Evolutionary conservation across 306 rosid species (phyloP), one percentile per base, ranked within the genome.

Genomic region (Ormosia emarginata): DNA sequence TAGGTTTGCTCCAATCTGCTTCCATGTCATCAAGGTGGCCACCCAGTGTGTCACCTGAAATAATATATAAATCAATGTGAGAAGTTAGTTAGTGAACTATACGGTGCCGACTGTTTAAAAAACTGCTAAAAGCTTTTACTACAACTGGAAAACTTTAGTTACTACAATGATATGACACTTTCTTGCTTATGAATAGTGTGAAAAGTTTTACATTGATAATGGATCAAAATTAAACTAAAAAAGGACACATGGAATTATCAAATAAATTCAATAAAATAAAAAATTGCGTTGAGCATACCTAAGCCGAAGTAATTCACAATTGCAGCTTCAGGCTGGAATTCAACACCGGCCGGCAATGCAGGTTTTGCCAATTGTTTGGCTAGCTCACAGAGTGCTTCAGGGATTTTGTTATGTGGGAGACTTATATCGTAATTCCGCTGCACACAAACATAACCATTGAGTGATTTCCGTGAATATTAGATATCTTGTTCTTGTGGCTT

Each of bases 1-100:
- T 90, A 59, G 98, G 98, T 81, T 82, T 90, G 82, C 93, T 92
- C 98, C 98, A 95, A 84, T 95, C 98, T 18, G 85, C 92, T 89
- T 93, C 99, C 98, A 93, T 95, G 86, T 93, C 99, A 86, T 95
- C 98, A 79, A 95, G 96, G 88, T 95, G 97, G 70, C 98, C 99
- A 32, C 99, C 98, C 34, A 95, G 90, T 17, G 90, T 82, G 86
- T 95, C 99, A 30, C 98, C 94, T 92, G 62, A 49, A 81, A 52
- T 24, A 64, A 68, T 77, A 62, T 39, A 65, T 18, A 67, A 18
- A 83, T 18, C 3, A 17, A 50, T 46, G 67, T 37, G 47, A 9
- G 39, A 71, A 69, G 55, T 32, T n/a, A 64, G 32, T 30, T 4
- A 59, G 37, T 24, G 41, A 69, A 61, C 5, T 29, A 7, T 7